Conservation (phyloP, 2,329 filamentous ascomycete species). For the Plenodomus lindquistii region DNA sequence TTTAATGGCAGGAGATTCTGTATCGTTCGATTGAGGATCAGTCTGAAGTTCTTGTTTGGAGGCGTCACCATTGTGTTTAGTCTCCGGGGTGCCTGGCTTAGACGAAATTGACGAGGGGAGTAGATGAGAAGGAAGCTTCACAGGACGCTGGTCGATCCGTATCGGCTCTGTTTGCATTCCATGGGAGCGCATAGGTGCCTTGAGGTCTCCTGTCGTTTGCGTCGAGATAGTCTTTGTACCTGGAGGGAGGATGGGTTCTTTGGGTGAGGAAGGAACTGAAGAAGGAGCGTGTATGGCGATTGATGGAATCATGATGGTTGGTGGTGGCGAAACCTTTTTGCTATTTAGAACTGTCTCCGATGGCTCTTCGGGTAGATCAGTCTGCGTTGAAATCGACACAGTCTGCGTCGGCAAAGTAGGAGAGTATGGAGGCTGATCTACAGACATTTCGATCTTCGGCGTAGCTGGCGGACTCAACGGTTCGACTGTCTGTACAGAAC, state of each 20-base stretch:
- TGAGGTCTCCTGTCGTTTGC: slow-evolving; percentile 67
- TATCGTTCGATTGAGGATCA: slow-evolving; percentile 15
- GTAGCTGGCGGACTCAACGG: slow-evolving; percentile 69
- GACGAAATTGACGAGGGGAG: slow-evolving; percentile 76
- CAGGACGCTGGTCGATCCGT: slow-evolving; percentile 75
- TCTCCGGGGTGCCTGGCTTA: slow-evolving; percentile 49
- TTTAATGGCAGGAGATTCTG: slow-evolving; percentile 17
- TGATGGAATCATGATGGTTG: slow-evolving; percentile 67
- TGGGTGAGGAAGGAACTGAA: slow-evolving; percentile 77
- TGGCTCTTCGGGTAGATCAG: slow-evolving; percentile 41
- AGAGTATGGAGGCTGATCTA: slow-evolving; percentile 46
- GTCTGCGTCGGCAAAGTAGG: slow-evolving; percentile 48
- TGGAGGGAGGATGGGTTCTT: slow-evolving; percentile 76
- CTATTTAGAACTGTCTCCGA: slow-evolving; percentile 31
- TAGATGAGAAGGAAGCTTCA: slow-evolving; percentile 75
- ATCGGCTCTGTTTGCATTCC: slow-evolving; percentile 91
- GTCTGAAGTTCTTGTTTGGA: not conserved
- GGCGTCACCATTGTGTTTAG: slow-evolving; percentile 11
- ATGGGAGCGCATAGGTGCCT: slow-evolving; percentile 55
- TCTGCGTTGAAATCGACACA: slow-evolving; percentile 66
- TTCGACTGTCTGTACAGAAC: slow-evolving; percentile 65
- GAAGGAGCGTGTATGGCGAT: slow-evolving; percentile 90
- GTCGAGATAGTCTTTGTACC: slow-evolving; percentile 79
- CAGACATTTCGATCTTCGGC: slow-evolving; percentile 56
- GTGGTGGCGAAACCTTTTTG: slow-evolving; percentile 38